These are phyloP conservation scores for Xylaria flabelliformis DNA, from an alignment of 495 filamentous ascomycete species.

Conservation along the genomic window DNA sequence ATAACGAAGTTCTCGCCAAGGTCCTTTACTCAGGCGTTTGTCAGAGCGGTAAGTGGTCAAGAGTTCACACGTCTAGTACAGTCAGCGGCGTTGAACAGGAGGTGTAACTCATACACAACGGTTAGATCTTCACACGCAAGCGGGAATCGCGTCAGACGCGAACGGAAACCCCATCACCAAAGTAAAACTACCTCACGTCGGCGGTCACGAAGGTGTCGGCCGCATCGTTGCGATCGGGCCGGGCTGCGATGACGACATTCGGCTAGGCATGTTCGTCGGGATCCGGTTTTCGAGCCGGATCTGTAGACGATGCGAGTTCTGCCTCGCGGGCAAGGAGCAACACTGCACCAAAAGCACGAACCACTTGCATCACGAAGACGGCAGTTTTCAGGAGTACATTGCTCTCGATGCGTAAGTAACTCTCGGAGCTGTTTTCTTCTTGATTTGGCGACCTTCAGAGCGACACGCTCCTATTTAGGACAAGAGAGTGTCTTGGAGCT, in stretches of 20 bases:
- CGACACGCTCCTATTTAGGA: too few relatives aligned
- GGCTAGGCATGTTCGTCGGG: constrained; percentile 52
- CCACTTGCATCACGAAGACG: constrained; percentile 59
- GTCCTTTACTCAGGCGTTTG: constrained; percentile 58
- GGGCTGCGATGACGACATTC: constrained; percentile 38
- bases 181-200: constrained; percentile 57
- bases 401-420: constrained; percentile 55
- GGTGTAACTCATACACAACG: not conserved
- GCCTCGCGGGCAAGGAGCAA: constrained; percentile 55
- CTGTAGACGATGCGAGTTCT: constrained; percentile 57
- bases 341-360: constrained; percentile 53
- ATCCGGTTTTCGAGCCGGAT: constrained; percentile 55
- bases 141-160: constrained; percentile 50
- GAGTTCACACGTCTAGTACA: not conserved
- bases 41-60: constrained; percentile 49
- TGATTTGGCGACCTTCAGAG: too few relatives aligned
- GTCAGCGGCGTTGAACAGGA: not conserved
- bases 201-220: constrained; percentile 58
- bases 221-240: constrained; percentile 52
- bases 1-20: constrained; percentile 58
- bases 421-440: too few relatives aligned
- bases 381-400: constrained; percentile 56
- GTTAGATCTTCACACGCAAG: constrained; percentile 56
- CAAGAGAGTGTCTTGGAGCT: too few relatives aligned
- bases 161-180: constrained; percentile 55